These are phyloP conservation scores for Podila epicladia DNA, from an alignment of 192 early-diverging fungal species.

Conservation along the genomic window DNA sequence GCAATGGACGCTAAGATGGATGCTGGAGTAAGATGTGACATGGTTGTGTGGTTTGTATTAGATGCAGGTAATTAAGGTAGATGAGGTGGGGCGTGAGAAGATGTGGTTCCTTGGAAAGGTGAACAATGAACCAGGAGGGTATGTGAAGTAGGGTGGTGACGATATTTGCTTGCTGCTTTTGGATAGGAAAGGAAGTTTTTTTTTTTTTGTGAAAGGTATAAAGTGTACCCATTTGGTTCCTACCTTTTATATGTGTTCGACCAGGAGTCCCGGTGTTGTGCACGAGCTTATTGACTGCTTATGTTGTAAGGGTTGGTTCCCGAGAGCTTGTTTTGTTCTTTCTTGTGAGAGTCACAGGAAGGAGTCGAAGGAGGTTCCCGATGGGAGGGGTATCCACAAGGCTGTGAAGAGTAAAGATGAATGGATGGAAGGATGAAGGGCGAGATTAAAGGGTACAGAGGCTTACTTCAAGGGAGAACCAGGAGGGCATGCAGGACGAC, in stretches of 20 bases:
- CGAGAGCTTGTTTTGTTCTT: slow-evolving; percentile 5
- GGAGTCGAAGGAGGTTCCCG: background rate
- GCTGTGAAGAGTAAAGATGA: background rate
- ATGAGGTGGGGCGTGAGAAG: background rate
- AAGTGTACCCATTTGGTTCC: too few species aligned
- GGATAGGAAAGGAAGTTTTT: too few species aligned
- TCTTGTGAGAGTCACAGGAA: background rate
- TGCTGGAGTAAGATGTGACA: slow-evolving; percentile 44
- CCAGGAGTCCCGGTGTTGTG: background rate
- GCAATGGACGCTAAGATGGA: slow-evolving; percentile 44
- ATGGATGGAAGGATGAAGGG: background rate
- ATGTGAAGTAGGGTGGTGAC: too few species aligned
- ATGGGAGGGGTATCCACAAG: background rate
- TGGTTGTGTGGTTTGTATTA: slow-evolving; percentile 2
- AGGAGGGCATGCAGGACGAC: background rate
- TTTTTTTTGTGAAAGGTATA: background rate
- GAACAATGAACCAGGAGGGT: background rate
- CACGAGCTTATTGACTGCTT: slow-evolving; percentile 4
- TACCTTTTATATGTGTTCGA: background rate
- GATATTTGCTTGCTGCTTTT: too few species aligned
- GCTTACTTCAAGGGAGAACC: background rate
- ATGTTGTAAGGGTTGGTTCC: slow-evolving; percentile 1
- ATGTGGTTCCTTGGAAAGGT: background rate
- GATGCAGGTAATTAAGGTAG: background rate
- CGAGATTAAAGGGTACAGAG: background rate